A percentile compares a stretch with the other conserved stretches of the same genome.
Evolutionary conservation across 2,329 filamentous ascomycete species (phyloP).

Genomic region (Hysterium pulicare): DNA sequence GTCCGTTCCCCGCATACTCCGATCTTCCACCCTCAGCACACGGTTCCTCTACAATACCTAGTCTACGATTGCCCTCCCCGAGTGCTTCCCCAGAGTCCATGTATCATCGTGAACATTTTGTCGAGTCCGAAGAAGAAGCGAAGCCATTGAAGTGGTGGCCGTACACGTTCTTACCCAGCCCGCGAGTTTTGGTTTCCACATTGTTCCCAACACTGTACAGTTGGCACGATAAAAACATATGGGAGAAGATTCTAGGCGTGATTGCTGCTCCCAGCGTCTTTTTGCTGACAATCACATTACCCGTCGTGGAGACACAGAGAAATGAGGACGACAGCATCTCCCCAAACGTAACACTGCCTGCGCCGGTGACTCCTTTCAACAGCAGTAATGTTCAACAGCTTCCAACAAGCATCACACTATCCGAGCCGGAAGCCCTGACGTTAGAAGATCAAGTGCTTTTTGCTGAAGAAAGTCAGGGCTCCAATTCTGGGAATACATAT

Average conservation of each 20-base stretch:
- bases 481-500: neutral
- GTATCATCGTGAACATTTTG: constrained; percentile 45
- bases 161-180: constrained; percentile 67
- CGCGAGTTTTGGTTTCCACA: constrained; percentile 66
- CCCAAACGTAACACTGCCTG: constrained; percentile 29
- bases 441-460: constrained; percentile 7
- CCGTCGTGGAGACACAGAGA: constrained; percentile 74
- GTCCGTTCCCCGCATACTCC: constrained; percentile 66
- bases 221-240: constrained; percentile 79
- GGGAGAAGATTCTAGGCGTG: constrained; percentile 77
- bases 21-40: constrained; percentile 49
- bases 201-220: constrained; percentile 83
- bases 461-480: neutral
- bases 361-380: constrained; percentile 19
- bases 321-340: constrained; percentile 45
- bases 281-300: constrained; percentile 81
- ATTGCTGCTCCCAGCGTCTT: constrained; percentile 89
- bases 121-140: constrained; percentile 37
- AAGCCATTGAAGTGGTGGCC: constrained; percentile 73
- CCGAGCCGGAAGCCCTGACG: constrained; percentile 17
- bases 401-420: constrained; percentile 16
- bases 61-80: constrained; percentile 55
- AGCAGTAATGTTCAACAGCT: constrained; percentile 18
- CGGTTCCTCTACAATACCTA: constrained; percentile 49
- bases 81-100: constrained; percentile 49